A percentile compares a stretch with the other conserved stretches of the same genome.
phyloP scores from a whole-genome alignment of 176 grass and related monocot species.

The Cenchrus americanus region DNA sequence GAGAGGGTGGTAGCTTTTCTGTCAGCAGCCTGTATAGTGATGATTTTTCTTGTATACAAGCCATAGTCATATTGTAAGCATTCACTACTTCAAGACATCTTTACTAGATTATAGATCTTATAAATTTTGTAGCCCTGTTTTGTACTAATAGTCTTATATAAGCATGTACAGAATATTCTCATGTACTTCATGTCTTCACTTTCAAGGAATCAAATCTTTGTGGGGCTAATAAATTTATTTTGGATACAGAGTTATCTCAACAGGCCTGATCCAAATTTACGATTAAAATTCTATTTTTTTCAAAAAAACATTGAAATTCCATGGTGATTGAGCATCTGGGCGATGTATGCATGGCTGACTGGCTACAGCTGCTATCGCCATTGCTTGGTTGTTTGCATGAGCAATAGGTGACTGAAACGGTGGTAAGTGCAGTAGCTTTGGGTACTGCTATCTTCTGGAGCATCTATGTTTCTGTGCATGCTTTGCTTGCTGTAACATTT shows the following conservation, averaged over 20 bases:
- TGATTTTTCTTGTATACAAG: slow-evolving; percentile 23
- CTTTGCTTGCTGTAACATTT: background rate
- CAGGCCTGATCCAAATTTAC: background rate
- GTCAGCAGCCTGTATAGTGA: slow-evolving; percentile 28
- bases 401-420: slow-evolving; percentile 24
- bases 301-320: background rate
- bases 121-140: background rate
- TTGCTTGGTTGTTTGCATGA: slow-evolving; percentile 19
- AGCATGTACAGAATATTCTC: slow-evolving; percentile 11
- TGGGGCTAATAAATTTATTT: background rate
- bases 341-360: background rate
- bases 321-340: background rate
- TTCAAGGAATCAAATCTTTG: slow-evolving; percentile 5
- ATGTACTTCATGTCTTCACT: slow-evolving; percentile 20
- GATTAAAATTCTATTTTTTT: slow-evolving; percentile 22
- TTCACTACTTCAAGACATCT: background rate
- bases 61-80: slow-evolving; percentile 37
- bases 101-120: slow-evolving; percentile 5
- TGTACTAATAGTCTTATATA: slow-evolving; percentile 29
- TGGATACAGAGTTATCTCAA: slow-evolving; percentile 22
- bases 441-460: background rate
- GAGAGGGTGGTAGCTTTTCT: slow-evolving; percentile 5
- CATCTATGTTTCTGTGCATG: slow-evolving; percentile 2
- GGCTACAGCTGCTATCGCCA: background rate
- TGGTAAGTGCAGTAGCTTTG: slow-evolving; percentile 5